Conservation (phyloP, 169 alveolate species). For the Ichthyophthirius multifiliis region DNA sequence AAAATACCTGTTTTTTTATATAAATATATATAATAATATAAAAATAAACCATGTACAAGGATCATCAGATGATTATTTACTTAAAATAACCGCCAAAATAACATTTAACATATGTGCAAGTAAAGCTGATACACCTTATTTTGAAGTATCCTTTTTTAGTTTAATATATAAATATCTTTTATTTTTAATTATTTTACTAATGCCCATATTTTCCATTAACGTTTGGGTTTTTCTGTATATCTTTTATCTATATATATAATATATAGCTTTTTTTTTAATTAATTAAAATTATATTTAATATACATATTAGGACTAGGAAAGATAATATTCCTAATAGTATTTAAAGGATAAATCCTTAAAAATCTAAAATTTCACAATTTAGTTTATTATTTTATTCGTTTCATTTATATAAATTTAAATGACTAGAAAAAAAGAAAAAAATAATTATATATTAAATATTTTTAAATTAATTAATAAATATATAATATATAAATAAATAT, state of each 20-base stretch:
- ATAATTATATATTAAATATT: too few relatives aligned
- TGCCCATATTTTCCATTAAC: conserved; percentile 2
- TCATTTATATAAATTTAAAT: too few relatives aligned
- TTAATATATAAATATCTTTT: background rate
- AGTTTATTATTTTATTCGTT: too few relatives aligned
- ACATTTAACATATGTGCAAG: conserved; percentile 11
- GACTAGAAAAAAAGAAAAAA: too few relatives aligned
- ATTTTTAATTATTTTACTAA: background rate
- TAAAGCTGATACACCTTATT: background rate
- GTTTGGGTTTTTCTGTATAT: background rate
- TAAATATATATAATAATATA: background rate
- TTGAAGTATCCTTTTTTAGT: background rate
- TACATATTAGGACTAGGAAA: background rate
- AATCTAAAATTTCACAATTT: background rate
- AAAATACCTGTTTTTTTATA: background rate
- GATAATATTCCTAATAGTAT: background rate
- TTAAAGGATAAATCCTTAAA: background rate
- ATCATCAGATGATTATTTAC: background rate
- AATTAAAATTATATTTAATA: background rate
- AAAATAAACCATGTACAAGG: background rate
- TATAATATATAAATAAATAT: too few relatives aligned
- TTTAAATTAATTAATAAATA: too few relatives aligned
- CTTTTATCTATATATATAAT: background rate
- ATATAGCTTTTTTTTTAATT: background rate
- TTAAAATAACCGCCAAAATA: background rate